Evolutionary conservation across 768 basidiomycete genomes (phyloP), one percentile per base, ranked within the genome.

Genomic region (Leccinum subgranulosum): DNA sequence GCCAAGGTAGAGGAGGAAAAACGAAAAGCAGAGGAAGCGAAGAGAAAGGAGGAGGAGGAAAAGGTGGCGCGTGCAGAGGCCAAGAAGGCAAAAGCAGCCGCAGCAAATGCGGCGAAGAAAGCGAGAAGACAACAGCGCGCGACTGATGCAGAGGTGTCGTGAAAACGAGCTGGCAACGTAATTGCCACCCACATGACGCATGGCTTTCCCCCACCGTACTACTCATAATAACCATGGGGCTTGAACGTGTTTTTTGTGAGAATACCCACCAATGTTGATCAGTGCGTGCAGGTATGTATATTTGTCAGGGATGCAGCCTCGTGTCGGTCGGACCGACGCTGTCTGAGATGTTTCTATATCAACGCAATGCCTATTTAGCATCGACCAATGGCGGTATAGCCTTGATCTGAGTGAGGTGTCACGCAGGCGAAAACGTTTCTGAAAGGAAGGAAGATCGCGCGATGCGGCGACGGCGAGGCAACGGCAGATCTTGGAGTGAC

Each of bases 91-190:
- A 93, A 92, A 67, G 84, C 87, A 1, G 89, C 89, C 3, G 89
- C 90, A 46, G 92, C 92, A 3, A 94, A 87, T 67, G 92, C 92
- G 41, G 92, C 92, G 11, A 95, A 95, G 78, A 95, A 95, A 76
- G 91, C 91, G 29, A 77, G 90, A 60, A 79, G 90, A 60, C 81
- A 81, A 47, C 81, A 80, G 58, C 80, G 87, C 39, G 79, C 79
- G 25, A 73, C 75, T 10, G 84, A 81, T 55, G 79, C n/a, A 46
- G 66, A 59, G 6, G 50, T 46, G 19, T 53, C 55, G 49, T 69
- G 57, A 62, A 36, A 19, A 25, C 21, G 23, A 8, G 27, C 25
- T 14, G 31, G 29, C 43, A 29, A 34, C 12, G n/a, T 29, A 10
- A 21, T 31, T 47, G 21, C n/a, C 25, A 23, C 6, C 15, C n/a